Percentiles rank a stretch among this genome's conserved stretches.
phyloP scores from a whole-genome alignment of 1,284 basidiomycete species.

The Phylloboletellus chloephorus region DNA sequence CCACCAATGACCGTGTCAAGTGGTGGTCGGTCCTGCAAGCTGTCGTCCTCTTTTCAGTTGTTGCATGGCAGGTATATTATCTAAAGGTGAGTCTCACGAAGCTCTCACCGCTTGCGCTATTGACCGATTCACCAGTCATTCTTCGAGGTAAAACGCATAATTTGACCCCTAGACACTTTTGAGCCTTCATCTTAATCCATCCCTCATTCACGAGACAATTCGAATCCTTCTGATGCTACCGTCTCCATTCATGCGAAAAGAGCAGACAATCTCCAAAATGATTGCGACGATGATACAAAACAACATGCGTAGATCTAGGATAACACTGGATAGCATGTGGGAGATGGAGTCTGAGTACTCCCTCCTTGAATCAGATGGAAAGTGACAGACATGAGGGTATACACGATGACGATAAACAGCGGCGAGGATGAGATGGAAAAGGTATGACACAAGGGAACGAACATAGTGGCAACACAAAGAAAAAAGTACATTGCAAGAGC shows the following conservation, averaged over 20 bases:
- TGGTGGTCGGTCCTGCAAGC: constrained; percentile 98
- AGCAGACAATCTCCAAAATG: not conserved
- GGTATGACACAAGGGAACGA: not conserved
- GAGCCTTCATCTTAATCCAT: constrained; percentile 2
- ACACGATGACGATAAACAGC: constrained; percentile 18
- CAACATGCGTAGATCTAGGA: constrained; percentile 25
- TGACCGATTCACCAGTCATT: constrained; percentile 54
- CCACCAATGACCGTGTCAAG: constrained; percentile 94
- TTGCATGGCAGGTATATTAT: constrained; percentile 98
- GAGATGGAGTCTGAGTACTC: constrained; percentile 3
- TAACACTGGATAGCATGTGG: constrained; percentile 26
- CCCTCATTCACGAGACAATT: not conserved
- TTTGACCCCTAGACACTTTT: constrained; percentile 40
- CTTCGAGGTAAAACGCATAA: constrained; percentile 93
- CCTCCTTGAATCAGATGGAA: constrained; percentile 11
- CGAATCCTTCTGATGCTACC: not conserved
- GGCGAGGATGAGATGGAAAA: too few species aligned
- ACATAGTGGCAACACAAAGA: constrained; percentile 9
- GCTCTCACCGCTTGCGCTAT: not conserved
- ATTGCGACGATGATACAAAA: constrained; percentile 18
- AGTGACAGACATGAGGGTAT: constrained; percentile 16
- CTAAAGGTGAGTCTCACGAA: constrained; percentile 65
- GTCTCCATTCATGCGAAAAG: not conserved
- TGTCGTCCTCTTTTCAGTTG: constrained; percentile 81
- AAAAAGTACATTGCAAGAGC: constrained; percentile 21